phyloP scores from a whole-genome alignment of 2,329 filamentous ascomycete species.

The Fusarium coffeatum region DNA sequence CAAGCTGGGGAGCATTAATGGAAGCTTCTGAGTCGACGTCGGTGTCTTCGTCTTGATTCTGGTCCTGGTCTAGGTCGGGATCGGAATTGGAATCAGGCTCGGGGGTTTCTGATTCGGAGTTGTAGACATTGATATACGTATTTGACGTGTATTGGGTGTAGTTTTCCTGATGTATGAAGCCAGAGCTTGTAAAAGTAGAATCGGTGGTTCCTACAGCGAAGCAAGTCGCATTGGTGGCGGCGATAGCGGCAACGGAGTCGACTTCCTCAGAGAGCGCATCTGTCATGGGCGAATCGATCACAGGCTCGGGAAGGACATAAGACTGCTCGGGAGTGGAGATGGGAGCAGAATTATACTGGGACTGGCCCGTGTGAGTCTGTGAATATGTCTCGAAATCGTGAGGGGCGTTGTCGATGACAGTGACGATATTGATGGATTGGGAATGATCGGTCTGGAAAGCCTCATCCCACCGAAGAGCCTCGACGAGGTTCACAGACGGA shows the following conservation, averaged over 20 bases:
- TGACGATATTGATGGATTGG: conserved; percentile 11
- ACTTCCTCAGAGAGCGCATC: conserved; percentile 32
- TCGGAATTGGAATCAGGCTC: conserved; percentile 7
- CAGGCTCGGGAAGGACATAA: conserved; percentile 15
- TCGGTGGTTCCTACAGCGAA: conserved; percentile 13
- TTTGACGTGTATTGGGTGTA: conserved; percentile 11
- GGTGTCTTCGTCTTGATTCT: conserved; percentile 16
- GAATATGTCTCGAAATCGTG: conserved; percentile 7
- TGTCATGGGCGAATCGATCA: conserved; percentile 37
- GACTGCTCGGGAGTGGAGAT: conserved; percentile 12
- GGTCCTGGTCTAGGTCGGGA: conserved; percentile 7
- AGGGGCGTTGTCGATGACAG: conserved; percentile 10
- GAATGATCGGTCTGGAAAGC: conserved; percentile 32
- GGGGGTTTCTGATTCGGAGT: conserved; percentile 12
- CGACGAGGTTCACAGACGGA: conserved; percentile 22
- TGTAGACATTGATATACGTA: conserved; percentile 3
- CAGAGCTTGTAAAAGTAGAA: conserved; percentile 2
- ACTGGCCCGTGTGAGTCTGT: conserved; percentile 18
- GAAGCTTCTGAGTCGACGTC: conserved; percentile 19
- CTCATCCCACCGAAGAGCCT: conserved; percentile 35
- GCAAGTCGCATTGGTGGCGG: conserved; percentile 23
- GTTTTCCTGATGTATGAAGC: conserved; percentile 10
- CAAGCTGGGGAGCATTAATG: conserved; percentile 10
- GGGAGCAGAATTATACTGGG: conserved; percentile 4
- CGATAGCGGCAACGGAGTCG: conserved; percentile 19